Percentiles rank a stretch among this genome's conserved stretches.
Conservation (phyloP, 31 red algal species). For the Porphyra umbilicalis region DNA sequence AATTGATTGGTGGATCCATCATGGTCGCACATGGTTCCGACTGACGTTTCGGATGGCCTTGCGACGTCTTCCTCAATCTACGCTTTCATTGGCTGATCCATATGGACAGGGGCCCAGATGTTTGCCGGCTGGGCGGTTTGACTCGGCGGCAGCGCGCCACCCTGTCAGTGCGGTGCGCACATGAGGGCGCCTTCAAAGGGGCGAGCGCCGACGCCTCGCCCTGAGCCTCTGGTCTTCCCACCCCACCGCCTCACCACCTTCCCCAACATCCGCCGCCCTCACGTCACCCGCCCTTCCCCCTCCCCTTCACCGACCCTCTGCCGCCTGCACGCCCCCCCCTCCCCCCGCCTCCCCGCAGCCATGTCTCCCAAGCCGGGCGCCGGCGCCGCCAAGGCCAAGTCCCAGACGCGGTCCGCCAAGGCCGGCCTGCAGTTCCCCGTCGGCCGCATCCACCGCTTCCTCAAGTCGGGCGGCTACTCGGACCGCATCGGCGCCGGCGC, state of each 20-base stretch:
- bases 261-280: neutral
- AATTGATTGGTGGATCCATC: no score
- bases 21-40: no score
- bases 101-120: no score
- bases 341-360: neutral
- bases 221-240: neutral
- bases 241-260: neutral
- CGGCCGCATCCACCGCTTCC: slow-evolving; percentile 89
- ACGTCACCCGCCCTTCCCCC: neutral
- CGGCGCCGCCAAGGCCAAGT: slow-evolving; percentile 59
- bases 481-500: slow-evolving; percentile 97
- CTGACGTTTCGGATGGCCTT: no score
- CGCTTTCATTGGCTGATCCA: no score
- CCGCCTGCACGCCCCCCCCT: neutral
- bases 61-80: no score
- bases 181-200: no score
- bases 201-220: neutral
- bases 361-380: slow-evolving; percentile 74
- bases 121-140: no score
- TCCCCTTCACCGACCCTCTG: neutral
- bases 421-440: slow-evolving; percentile 99
- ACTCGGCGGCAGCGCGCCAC: no score
- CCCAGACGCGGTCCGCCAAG: slow-evolving; percentile 75
- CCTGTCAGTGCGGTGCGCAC: no score
- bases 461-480: slow-evolving; percentile 87